phyloP scores from a whole-genome alignment of 2,329 filamentous ascomycete species.

The Alternaria arbusti region DNA sequence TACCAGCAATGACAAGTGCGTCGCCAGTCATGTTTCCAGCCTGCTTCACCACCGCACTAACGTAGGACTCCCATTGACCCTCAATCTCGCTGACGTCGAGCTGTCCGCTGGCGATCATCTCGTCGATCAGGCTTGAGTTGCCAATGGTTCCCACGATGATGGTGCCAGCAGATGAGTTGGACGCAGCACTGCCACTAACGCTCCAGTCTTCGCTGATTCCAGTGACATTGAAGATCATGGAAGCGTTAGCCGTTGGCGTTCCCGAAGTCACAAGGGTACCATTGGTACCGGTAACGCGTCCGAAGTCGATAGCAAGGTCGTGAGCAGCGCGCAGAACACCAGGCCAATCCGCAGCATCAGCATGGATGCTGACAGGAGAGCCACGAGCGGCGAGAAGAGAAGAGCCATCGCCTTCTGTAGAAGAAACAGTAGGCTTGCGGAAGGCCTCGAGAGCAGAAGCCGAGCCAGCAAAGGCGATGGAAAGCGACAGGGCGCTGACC shows the following conservation, averaged over 20 bases:
- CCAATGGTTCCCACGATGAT: constrained; percentile 74
- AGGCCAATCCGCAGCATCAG: constrained; percentile 63
- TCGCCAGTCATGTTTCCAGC: constrained; percentile 63
- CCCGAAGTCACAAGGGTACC: constrained; percentile 62
- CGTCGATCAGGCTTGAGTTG: constrained; percentile 67
- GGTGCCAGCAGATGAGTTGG: constrained; percentile 44
- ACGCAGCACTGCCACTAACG: constrained; percentile 21
- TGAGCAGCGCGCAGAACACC: constrained; percentile 71
- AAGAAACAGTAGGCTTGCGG: constrained; percentile 57
- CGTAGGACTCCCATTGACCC: constrained; percentile 74
- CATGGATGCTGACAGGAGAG: constrained; percentile 39
- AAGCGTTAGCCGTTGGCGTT: constrained; percentile 55
- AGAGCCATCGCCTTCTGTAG: constrained; percentile 52
- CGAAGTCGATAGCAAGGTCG: constrained; percentile 72
- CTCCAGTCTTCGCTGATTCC: constrained; percentile 46
- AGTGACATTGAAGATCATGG: constrained; percentile 52
- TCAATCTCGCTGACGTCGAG: constrained; percentile 64
- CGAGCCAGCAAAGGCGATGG: constrained; percentile 24
- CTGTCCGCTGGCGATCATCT: constrained; percentile 61
- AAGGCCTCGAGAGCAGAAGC: constrained; percentile 46
- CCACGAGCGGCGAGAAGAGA: constrained; percentile 38
- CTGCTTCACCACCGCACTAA: constrained; percentile 63
- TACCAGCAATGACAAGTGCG: constrained; percentile 70
- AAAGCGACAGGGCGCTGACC: constrained; percentile 34
- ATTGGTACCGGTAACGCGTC: constrained; percentile 71